phyloP scores from a whole-genome alignment of 768 basidiomycete genomes.

The Suillus clintonianus region DNA sequence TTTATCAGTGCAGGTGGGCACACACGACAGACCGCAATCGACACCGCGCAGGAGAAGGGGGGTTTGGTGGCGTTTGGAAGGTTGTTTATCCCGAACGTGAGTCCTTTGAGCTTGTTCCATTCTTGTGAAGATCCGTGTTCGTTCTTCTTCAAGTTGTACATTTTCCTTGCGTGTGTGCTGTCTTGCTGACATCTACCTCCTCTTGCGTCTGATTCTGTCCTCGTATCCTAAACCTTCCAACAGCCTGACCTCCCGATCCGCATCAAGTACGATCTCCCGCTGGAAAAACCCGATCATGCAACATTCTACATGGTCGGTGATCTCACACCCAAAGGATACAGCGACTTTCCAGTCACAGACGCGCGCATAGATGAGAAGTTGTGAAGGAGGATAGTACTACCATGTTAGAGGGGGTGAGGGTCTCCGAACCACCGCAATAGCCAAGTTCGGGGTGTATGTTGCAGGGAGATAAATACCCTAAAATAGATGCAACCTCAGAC shows the following conservation, averaged over 20 bases:
- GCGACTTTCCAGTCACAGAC: constrained; percentile 10
- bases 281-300: constrained; percentile 26
- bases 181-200: background rate
- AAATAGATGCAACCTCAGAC: too few species aligned
- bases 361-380: constrained; percentile 22
- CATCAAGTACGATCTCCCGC: constrained; percentile 26
- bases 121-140: background rate
- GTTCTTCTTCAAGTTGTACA: background rate
- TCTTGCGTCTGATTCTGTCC: background rate
- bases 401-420: too few species aligned
- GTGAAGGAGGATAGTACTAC: constrained; percentile 1
- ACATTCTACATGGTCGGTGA: constrained; percentile 29
- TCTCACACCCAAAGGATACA: constrained; percentile 29
- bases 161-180: background rate
- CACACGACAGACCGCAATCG: constrained; percentile 2
- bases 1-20: constrained; percentile 8
- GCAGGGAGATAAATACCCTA: too few species aligned
- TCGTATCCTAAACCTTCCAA: background rate
- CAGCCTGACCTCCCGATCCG: constrained; percentile 39
- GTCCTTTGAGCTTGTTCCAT: background rate
- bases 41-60: background rate
- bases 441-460: too few species aligned
- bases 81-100: background rate
- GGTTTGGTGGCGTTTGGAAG: constrained; percentile 1
- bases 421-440: too few species aligned